phyloP scores from a whole-genome alignment of 2,329 filamentous ascomycete species.

The Microsporum canis region DNA sequence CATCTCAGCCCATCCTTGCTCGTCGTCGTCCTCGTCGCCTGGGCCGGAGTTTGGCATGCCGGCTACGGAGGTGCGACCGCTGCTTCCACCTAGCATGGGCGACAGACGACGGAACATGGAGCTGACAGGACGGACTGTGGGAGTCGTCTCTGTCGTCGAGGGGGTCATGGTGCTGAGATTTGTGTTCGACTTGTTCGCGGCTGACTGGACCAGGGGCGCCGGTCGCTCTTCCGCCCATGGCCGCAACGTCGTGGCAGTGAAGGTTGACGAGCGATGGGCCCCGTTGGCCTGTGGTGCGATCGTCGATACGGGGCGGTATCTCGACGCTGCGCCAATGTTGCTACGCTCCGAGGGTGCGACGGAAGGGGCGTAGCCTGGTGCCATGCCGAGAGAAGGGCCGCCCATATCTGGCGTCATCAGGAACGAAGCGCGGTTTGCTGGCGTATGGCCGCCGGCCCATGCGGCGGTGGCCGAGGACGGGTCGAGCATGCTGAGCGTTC shows the following conservation, averaged over 20 bases:
- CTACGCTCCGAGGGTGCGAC: constrained; percentile 94
- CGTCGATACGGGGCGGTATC: constrained; percentile 81
- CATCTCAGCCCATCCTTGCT: constrained; percentile 42
- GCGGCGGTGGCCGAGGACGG: constrained; percentile 36
- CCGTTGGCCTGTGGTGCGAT: constrained; percentile 28
- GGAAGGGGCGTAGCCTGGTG: constrained; percentile 61
- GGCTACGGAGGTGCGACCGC: neutral
- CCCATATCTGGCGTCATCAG: constrained; percentile 20
- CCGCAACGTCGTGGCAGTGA: constrained; percentile 25
- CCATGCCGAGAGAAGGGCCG: constrained; percentile 13
- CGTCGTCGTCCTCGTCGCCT: constrained; percentile 32
- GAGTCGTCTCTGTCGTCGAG: constrained; percentile 17
- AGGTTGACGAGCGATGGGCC: constrained; percentile 22
- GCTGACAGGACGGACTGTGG: constrained; percentile 23
- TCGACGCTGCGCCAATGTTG: constrained; percentile 77
- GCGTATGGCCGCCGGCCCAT: constrained; percentile 22
- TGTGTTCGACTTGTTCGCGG: constrained; percentile 19
- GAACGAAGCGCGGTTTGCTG: constrained; percentile 26
- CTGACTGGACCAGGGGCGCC: constrained; percentile 17
- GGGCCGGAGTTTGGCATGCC: constrained; percentile 11
- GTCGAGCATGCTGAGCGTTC: constrained; percentile 78
- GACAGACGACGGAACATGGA: constrained; percentile 8
- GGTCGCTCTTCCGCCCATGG: constrained; percentile 22
- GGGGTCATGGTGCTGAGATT: constrained; percentile 11
- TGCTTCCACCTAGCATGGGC: constrained; percentile 8